Percentiles rank a stretch among this genome's conserved stretches.
phyloP scores from a whole-genome alignment of 805 yeast species.

The Cyberlindnera euphorbiiphila region DNA sequence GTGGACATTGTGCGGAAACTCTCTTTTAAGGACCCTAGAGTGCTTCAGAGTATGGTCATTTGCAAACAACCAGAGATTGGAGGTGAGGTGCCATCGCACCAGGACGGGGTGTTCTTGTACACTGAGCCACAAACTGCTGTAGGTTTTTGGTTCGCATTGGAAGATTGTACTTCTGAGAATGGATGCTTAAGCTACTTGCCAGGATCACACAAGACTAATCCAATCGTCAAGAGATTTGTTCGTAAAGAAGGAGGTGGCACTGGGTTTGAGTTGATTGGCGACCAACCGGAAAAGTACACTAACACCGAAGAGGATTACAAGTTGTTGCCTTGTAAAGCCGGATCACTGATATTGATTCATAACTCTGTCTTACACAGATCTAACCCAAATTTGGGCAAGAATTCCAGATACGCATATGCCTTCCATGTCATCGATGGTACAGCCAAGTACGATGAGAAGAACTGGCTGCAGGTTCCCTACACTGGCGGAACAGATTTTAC shows the following conservation, averaged over 20 bases:
- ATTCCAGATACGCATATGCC: slow-evolving; percentile 71
- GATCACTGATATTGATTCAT: slow-evolving; percentile 66
- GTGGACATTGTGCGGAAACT: slow-evolving; percentile 48
- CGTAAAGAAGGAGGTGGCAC: slow-evolving; percentile 48
- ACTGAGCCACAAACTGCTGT: slow-evolving; percentile 68
- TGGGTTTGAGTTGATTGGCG: slow-evolving; percentile 55
- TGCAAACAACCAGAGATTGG: slow-evolving; percentile 75
- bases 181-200: slow-evolving; percentile 71
- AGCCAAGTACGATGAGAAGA: slow-evolving; percentile 54
- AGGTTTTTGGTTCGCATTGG: slow-evolving; percentile 81
- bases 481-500: slow-evolving; percentile 61
- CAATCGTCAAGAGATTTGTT: slow-evolving; percentile 60
- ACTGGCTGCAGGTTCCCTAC: slow-evolving; percentile 79
- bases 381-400: slow-evolving; percentile 49
- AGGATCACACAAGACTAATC: slow-evolving; percentile 60
- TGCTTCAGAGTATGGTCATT: slow-evolving; percentile 74
- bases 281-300: slow-evolving; percentile 24
- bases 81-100: slow-evolving; percentile 73
- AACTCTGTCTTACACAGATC: slow-evolving; percentile 71
- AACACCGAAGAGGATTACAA: slow-evolving; percentile 39
- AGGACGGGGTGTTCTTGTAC: slow-evolving; percentile 68
- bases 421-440: slow-evolving; percentile 75
- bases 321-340: slow-evolving; percentile 62
- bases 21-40: slow-evolving; percentile 59
- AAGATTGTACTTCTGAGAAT: slow-evolving; percentile 61